Conservation (phyloP, 345 rosid species). For the Eucalyptus curtisii region DNA sequence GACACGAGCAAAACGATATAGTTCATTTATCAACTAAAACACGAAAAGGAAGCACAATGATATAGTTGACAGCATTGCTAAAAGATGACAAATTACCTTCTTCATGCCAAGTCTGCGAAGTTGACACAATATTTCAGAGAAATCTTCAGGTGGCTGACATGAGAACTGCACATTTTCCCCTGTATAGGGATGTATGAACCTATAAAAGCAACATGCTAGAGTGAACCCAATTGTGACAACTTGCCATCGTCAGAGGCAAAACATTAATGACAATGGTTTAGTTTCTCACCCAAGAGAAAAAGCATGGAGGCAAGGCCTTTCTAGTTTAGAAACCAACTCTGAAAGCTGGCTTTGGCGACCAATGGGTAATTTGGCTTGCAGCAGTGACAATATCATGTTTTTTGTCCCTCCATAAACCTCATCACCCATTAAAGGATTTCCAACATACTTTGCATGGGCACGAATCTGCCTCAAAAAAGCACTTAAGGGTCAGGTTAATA, state of each 20-base stretch:
- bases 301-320: slow-evolving; percentile 95
- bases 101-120: slow-evolving; percentile 50
- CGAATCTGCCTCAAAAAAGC: slow-evolving; percentile 47
- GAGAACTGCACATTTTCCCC: slow-evolving; percentile 44
- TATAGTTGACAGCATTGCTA: neutral
- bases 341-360: slow-evolving; percentile 26
- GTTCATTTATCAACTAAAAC: neutral
- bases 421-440: slow-evolving; percentile 78
- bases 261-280: neutral
- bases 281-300: slow-evolving; percentile 63
- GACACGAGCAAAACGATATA: neutral
- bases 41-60: neutral
- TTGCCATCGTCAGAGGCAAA: neutral
- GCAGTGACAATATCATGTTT: slow-evolving; percentile 67
- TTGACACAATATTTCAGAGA: slow-evolving; percentile 33
- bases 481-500: neutral
- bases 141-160: slow-evolving; percentile 76
- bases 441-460: slow-evolving; percentile 82
- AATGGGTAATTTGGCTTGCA: slow-evolving; percentile 37
- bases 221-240: neutral
- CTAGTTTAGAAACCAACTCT: slow-evolving; percentile 42
- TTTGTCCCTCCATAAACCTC: slow-evolving; percentile 83
- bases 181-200: slow-evolving; percentile 71
- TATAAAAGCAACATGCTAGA: slow-evolving; percentile 4
- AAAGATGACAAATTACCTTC: slow-evolving; percentile 17